Conservation (phyloP, 495 filamentous ascomycete species). For the Talaromyces ruber region DNA sequence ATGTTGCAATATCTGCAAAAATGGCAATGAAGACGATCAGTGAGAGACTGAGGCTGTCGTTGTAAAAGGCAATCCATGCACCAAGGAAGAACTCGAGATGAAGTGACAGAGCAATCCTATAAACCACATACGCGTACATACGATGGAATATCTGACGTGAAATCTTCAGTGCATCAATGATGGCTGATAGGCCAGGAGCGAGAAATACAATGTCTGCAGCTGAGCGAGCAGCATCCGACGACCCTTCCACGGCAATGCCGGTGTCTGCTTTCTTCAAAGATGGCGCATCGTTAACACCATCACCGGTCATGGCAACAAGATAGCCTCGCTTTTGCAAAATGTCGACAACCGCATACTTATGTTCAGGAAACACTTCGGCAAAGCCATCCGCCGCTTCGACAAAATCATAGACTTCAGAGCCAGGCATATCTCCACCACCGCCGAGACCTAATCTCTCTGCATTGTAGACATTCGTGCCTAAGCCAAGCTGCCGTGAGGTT, state of each 20-base stretch:
- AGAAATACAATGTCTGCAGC: conserved; percentile 93
- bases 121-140: conserved; percentile 95
- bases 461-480: conserved; percentile 92
- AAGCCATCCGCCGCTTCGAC: conserved; percentile 94
- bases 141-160: conserved; percentile 95
- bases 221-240: conserved; percentile 85
- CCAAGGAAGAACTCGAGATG: conserved; percentile 86
- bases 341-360: conserved; percentile 96
- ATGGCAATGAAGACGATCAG: conserved; percentile 90
- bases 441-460: conserved; percentile 77
- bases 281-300: conserved; percentile 95
- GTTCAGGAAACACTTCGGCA: conserved; percentile 89
- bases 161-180: conserved; percentile 88
- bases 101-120: conserved; percentile 87
- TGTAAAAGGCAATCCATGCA: conserved; percentile 81
- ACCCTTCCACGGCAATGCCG: conserved; percentile 84
- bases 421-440: conserved; percentile 84
- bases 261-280: conserved; percentile 92
- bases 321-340: conserved; percentile 92
- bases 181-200: conserved; percentile 81
- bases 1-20: conserved; percentile 87
- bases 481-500: conserved; percentile 80
- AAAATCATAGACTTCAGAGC: conserved; percentile 88
- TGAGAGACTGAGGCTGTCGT: conserved; percentile 74
- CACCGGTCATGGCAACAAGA: conserved; percentile 96